phyloP scores from a whole-genome alignment of 306 rosid species.

The Senna siamea region DNA sequence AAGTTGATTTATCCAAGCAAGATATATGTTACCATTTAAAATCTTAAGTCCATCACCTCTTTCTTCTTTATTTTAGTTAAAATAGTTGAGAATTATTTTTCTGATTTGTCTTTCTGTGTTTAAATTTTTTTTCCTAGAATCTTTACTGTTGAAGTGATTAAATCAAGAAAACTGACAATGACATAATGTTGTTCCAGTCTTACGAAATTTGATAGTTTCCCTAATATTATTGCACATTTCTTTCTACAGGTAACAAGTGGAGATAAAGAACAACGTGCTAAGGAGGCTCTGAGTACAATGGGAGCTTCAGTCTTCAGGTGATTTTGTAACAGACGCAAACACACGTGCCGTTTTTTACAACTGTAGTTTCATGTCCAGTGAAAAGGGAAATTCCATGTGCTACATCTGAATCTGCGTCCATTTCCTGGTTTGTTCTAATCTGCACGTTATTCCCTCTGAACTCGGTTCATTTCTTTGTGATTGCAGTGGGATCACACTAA shows the following conservation, averaged over 20 bases:
- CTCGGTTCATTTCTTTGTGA: constrained; percentile 18
- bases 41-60: constrained; percentile 1
- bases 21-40: neutral
- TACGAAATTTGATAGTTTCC: neutral
- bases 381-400: neutral
- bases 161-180: constrained; percentile 2
- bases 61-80: constrained; percentile 22
- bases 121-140: neutral
- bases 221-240: constrained; percentile 2
- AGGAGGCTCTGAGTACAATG: constrained; percentile 95
- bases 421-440: constrained; percentile 18
- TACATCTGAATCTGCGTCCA: constrained; percentile 29
- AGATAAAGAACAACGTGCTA: constrained; percentile 71
- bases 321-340: constrained; percentile 10
- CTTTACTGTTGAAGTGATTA: neutral
- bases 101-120: neutral
- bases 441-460: constrained; percentile 18
- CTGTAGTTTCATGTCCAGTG: constrained; percentile 14
- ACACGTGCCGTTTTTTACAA: constrained; percentile 14
- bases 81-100: constrained; percentile 13
- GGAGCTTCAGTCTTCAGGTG: constrained; percentile 98
- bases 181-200: neutral
- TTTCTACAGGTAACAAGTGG: constrained; percentile 78
- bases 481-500: constrained; percentile 91
- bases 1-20: constrained; percentile 11